Evolutionary conservation across 768 basidiomycete species (phyloP), one percentile per base, ranked within the genome.

Genomic region (Sporobolomyces pararoseus): DNA sequence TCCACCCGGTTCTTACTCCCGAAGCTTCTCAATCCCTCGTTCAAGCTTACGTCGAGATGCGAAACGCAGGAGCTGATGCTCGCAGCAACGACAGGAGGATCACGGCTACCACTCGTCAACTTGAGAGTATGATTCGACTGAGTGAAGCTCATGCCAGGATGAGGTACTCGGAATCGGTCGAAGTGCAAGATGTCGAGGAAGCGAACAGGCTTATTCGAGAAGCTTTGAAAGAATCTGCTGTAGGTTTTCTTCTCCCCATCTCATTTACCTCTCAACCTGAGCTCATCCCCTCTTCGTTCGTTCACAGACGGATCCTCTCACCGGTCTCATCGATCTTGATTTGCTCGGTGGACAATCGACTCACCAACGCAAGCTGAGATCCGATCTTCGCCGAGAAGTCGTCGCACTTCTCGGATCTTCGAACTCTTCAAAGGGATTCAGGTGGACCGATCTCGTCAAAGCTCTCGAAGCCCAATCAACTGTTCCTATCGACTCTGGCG

Each of bases 61-160:
- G 96, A 59, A 89, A 89, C 77, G 87, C 90, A 76, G 95, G 95
- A 27, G 77, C 88, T 63, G 95, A 98, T 78, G 88, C 91, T 2
- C 87, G 91, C 23, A 85, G 86, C 1, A 86, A 85, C 68, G 95
- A 98, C 80, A 90, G 90, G 78, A 87, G 95, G 17, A 99, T 99
- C 79, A 99, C 96, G 0, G 96, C 96, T 0, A 98, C 96, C 37
- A 98, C 96, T 0, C 86, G 96, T 57, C 95, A 99, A 79, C 86
- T 99, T 21, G 96, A 99, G 80, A 89, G 88, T 75, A 90, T 99
- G 86, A 96, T 99, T 76, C 74, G 77, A 7, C 86, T 99, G 32
- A 88, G 89, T 0, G 96, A 99, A 80, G 96, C 89, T 0, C 96
- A 99, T 78, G 94, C 96, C 6, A 85, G 94, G 37, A 97, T 98